A percentile compares a stretch with the other conserved stretches of the same genome.
Conservation (phyloP, 257 asterid genomes). For the Vinca minor region DNA sequence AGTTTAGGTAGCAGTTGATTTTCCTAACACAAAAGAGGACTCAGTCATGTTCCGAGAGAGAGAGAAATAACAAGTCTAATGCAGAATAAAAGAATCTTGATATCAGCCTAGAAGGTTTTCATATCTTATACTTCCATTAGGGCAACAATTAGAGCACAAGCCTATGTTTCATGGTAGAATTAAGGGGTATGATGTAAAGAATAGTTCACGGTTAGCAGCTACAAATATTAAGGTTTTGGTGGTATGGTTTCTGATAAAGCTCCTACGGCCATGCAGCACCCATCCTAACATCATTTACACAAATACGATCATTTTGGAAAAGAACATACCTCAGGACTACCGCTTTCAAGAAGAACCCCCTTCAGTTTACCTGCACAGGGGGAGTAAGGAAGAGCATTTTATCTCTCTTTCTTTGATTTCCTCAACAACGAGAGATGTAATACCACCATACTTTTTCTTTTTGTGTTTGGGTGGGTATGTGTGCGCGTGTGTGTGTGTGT, state of each 20-base stretch:
- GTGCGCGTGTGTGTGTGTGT: background rate
- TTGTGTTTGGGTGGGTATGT: background rate
- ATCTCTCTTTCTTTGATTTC: background rate
- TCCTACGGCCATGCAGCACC: background rate
- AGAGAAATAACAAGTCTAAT: background rate
- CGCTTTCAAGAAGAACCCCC: slow-evolving; percentile 92
- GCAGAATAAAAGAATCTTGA: background rate
- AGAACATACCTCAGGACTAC: slow-evolving; percentile 71
- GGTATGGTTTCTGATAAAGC: background rate
- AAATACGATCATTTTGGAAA: background rate
- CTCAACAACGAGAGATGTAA: background rate
- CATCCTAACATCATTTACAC: background rate
- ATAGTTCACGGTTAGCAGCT: background rate
- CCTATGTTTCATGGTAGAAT: background rate
- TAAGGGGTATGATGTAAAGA: background rate
- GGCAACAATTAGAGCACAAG: background rate
- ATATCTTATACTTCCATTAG: no score
- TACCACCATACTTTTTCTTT: background rate
- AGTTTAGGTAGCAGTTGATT: slow-evolving; percentile 81
- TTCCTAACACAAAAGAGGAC: slow-evolving; percentile 35
- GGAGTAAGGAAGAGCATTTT: slow-evolving; percentile 12
- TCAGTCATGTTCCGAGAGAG: background rate
- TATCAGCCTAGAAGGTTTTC: no score
- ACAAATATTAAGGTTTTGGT: background rate
- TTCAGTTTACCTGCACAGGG: slow-evolving; percentile 62